Conservation (phyloP, 2,329 filamentous ascomycete genomes). For the Penicillium sp. region DNA sequence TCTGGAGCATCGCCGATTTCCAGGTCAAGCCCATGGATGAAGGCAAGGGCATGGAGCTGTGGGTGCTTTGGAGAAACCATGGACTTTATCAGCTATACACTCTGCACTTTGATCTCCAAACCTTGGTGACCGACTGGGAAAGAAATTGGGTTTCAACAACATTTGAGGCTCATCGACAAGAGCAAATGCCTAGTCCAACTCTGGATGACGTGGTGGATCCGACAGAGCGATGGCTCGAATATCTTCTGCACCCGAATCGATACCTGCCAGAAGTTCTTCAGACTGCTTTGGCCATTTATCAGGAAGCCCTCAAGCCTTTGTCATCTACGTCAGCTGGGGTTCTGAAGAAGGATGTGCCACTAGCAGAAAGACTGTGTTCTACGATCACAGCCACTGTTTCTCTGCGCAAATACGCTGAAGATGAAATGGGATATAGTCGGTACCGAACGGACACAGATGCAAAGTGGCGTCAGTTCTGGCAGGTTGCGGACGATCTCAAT, state of each 20-base stretch:
- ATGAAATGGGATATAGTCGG: conserved; percentile 70
- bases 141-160: conserved; percentile 69
- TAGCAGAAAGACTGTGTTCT: conserved; percentile 74
- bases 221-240: conserved; percentile 81
- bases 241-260: conserved; percentile 77
- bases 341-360: conserved; percentile 51
- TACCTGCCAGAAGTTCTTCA: conserved; percentile 80
- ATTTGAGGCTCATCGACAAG: conserved; percentile 56
- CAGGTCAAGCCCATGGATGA: conserved; percentile 56
- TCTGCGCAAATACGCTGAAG: conserved; percentile 61
- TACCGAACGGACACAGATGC: conserved; percentile 72
- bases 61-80: conserved; percentile 84
- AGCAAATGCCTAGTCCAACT: conserved; percentile 58
- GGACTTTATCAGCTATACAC: conserved; percentile 72
- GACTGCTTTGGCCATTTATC: conserved; percentile 78
- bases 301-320: conserved; percentile 57
- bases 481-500: conserved; percentile 80
- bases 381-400: conserved; percentile 69
- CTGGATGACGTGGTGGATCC: conserved; percentile 66
- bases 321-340: conserved; percentile 40
- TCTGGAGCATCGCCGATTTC: conserved; percentile 81
- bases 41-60: conserved; percentile 61
- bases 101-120: conserved; percentile 69
- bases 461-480: conserved; percentile 89
- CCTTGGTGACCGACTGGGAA: conserved; percentile 62